Conservation (phyloP, 2,329 filamentous ascomycete species). For the Celoporthe dispersa region DNA sequence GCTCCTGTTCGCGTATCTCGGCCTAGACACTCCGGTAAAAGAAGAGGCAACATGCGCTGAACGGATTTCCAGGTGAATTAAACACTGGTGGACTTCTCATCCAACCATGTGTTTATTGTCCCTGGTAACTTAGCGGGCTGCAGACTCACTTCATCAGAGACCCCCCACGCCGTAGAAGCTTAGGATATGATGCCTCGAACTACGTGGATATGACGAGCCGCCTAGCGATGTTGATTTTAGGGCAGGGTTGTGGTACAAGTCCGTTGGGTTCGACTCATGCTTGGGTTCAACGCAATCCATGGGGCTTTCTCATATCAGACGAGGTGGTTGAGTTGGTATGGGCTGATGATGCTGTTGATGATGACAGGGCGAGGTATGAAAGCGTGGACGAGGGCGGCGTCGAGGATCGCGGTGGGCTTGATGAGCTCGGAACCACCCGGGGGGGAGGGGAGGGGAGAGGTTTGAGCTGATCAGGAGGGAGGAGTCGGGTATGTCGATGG, state of each 20-base stretch:
- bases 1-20: not conserved
- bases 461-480: not conserved
- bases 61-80: not conserved
- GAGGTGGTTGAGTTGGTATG: too few species aligned
- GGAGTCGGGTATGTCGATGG: too few species aligned
- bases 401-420: not conserved
- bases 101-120: not conserved
- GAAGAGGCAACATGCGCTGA: not conserved
- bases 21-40: not conserved
- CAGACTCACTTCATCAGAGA: not conserved
- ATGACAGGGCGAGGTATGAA: not conserved
- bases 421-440: not conserved
- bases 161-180: not conserved
- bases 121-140: not conserved
- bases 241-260: not conserved
- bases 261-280: not conserved
- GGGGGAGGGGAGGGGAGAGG: too few species aligned
- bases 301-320: too few species aligned
- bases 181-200: not conserved
- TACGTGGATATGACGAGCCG: not conserved
- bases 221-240: not conserved
- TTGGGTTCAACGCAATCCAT: too few species aligned
- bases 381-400: too few species aligned
- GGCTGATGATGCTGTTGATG: not conserved
- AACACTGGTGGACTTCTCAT: not conserved